phyloP scores from a whole-genome alignment of 306 rosid genomes.

The Quercus suber region DNA sequence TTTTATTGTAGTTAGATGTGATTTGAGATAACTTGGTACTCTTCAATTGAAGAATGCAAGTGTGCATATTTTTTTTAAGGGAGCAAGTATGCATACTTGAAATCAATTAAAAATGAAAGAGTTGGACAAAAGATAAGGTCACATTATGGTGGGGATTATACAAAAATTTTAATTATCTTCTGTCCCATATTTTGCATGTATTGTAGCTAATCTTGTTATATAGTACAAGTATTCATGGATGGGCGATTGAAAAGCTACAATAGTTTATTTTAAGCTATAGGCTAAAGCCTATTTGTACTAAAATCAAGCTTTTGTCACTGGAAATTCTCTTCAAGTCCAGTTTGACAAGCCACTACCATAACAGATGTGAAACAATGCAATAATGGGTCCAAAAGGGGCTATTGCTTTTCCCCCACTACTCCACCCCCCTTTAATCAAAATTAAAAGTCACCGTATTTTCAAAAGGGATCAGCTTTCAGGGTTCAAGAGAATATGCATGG shows the following conservation, averaged over 20 bases:
- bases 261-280: conserved; percentile 15
- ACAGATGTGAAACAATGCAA: conserved; percentile 46
- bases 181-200: conserved; percentile 29
- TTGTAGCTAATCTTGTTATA: conserved; percentile 19
- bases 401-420: conserved; percentile 64
- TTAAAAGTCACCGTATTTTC: conserved; percentile 46
- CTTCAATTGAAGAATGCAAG: too few species aligned
- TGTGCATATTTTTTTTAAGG: too few species aligned
- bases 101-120: too few species aligned
- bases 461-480: conserved; percentile 60
- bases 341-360: conserved; percentile 53
- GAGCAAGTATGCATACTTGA: too few species aligned
- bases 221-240: conserved; percentile 14
- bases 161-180: not conserved
- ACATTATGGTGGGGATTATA: not conserved
- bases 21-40: too few species aligned
- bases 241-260: conserved; percentile 26
- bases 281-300: conserved; percentile 35
- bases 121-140: not conserved
- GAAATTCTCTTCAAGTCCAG: conserved; percentile 42
- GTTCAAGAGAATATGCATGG: conserved; percentile 82
- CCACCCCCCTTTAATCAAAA: conserved; percentile 41
- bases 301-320: conserved; percentile 39
- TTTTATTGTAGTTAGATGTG: too few species aligned
- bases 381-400: conserved; percentile 64